These are phyloP conservation scores for Penicillium sp. DNA, from an alignment of 2,329 filamentous ascomycete species.

Conservation along the genomic window DNA sequence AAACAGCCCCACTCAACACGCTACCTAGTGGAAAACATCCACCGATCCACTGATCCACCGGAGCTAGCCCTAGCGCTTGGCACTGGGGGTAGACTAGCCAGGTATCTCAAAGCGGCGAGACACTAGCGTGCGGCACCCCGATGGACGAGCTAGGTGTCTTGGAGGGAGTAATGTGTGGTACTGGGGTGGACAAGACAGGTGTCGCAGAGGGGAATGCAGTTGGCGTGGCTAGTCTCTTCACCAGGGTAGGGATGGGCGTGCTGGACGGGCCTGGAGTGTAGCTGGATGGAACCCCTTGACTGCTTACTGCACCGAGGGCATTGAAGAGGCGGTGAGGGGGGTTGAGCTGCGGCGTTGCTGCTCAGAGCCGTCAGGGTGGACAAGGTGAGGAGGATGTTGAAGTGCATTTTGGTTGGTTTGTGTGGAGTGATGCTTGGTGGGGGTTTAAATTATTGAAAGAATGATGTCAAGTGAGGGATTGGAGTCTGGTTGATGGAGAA, in stretches of 20 bases:
- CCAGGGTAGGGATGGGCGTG: background rate
- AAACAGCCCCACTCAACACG: background rate
- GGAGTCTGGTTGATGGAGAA: background rate
- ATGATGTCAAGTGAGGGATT: background rate
- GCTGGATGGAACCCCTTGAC: background rate
- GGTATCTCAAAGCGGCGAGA: too few species aligned
- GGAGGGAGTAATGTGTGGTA: too few species aligned
- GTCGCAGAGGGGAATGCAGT: background rate
- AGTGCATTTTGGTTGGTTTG: background rate
- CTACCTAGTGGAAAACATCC: background rate
- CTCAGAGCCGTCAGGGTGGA: background rate
- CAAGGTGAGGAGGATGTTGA: constrained; percentile 1
- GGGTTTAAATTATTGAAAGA: background rate
- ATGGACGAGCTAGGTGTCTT: too few species aligned
- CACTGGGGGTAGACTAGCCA: too few species aligned
- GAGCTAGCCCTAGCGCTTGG: background rate
- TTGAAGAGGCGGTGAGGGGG: background rate
- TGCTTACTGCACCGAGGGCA: background rate
- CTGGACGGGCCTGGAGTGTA: background rate
- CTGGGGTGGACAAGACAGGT: background rate
- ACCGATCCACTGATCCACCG: background rate
- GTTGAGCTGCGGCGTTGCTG: background rate
- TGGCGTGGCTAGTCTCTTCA: background rate
- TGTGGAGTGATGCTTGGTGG: background rate
- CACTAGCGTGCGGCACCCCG: too few species aligned